Evolutionary conservation across 306 rosid genomes (phyloP).

Genomic region (Arachis hypogaea): DNA sequence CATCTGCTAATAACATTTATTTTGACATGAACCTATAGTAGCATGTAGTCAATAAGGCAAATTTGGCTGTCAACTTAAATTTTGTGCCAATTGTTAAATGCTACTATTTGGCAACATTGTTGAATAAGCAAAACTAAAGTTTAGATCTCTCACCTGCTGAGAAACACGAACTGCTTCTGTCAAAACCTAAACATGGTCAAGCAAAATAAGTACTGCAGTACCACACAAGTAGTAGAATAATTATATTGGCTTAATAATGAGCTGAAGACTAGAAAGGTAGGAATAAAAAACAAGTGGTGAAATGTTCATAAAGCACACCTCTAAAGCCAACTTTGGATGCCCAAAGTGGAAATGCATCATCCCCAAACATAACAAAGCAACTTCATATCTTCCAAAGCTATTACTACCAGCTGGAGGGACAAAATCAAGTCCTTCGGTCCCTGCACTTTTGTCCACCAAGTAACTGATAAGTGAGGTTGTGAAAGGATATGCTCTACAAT

Average conservation of each 20-base stretch:
- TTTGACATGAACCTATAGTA: constrained; percentile 9
- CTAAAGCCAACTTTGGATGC: constrained; percentile 92
- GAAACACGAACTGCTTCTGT: constrained; percentile 93
- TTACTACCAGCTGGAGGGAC: constrained; percentile 67
- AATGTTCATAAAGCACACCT: constrained; percentile 55
- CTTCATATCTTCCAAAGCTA: constrained; percentile 84
- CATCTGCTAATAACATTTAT: constrained; percentile 12
- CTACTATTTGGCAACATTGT: constrained; percentile 14
- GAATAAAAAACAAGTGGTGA: constrained; percentile 24
- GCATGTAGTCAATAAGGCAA: constrained; percentile 20
- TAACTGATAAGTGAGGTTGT: constrained; percentile 46
- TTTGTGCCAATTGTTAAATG: constrained; percentile 28
- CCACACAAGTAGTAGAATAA: constrained; percentile 21
- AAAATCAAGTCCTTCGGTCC: constrained; percentile 94
- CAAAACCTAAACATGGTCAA: constrained; percentile 67
- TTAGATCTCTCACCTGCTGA: constrained; percentile 72
- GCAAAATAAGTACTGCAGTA: constrained; percentile 29
- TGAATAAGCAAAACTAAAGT: constrained; percentile 6
- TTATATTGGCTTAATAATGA: constrained; percentile 17
- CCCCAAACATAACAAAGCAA: constrained; percentile 84
- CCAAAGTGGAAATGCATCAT: constrained; percentile 98
- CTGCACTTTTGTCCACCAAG: constrained; percentile 87
- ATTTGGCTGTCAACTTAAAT: constrained; percentile 33
- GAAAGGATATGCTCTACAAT: constrained; percentile 22
- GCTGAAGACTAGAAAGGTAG: constrained; percentile 12